Conservation (phyloP, 2,329 filamentous ascomycete genomes). For the Stagonosporopsis rhizophila region DNA sequence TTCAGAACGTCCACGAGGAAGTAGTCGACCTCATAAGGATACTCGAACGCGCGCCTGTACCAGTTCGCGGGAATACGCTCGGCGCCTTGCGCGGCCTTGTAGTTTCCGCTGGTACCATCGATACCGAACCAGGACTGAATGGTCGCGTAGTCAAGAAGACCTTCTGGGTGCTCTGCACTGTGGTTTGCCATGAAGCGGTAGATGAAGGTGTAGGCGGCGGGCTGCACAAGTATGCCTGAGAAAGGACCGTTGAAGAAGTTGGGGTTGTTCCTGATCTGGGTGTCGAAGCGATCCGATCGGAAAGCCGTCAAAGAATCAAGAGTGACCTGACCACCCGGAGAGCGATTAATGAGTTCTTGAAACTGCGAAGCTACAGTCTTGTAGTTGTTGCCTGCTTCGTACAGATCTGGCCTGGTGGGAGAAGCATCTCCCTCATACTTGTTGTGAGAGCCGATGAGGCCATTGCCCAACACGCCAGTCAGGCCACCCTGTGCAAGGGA, state of each 20-base stretch:
- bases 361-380: slow-evolving; percentile 30
- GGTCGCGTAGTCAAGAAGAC: slow-evolving; percentile 23
- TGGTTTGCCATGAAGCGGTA: slow-evolving; percentile 39
- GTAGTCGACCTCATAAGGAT: slow-evolving; percentile 31
- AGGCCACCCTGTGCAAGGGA: slow-evolving; percentile 27
- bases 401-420: slow-evolving; percentile 31
- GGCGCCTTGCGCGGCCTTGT: slow-evolving; percentile 25
- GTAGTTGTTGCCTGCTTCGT: slow-evolving; percentile 33
- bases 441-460: slow-evolving; percentile 32
- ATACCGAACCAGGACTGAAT: slow-evolving; percentile 36
- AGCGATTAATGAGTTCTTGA: slow-evolving; percentile 30
- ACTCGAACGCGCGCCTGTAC: slow-evolving; percentile 32
- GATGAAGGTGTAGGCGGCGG: slow-evolving; percentile 37
- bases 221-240: slow-evolving; percentile 32
- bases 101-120: slow-evolving; percentile 22
- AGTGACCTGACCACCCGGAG: slow-evolving; percentile 30
- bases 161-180: slow-evolving; percentile 25
- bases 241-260: slow-evolving; percentile 36
- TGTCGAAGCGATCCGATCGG: slow-evolving; percentile 30
- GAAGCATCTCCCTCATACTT: slow-evolving; percentile 36
- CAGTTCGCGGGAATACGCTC: slow-evolving; percentile 34
- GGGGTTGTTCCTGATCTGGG: slow-evolving; percentile 27
- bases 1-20: slow-evolving; percentile 29
- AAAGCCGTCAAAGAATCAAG: slow-evolving; percentile 30
- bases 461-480: slow-evolving; percentile 29